phyloP scores from a whole-genome alignment of 2,329 filamentous ascomycete genomes.

The Penicillium oxalicum region DNA sequence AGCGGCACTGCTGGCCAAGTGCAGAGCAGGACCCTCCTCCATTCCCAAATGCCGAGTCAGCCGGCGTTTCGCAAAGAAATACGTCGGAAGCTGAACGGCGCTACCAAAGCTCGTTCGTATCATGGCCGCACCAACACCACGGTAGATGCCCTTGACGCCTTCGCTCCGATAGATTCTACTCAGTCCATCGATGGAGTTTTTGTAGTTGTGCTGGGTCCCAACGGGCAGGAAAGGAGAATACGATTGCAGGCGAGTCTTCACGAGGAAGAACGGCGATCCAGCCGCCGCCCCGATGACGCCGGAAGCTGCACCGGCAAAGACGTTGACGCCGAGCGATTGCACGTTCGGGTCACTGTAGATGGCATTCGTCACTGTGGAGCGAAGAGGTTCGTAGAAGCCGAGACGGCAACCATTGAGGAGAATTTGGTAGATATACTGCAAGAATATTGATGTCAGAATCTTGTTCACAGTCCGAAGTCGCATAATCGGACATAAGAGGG shows the following conservation, averaged over 20 bases:
- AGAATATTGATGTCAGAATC: background rate
- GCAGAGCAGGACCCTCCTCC: conserved; percentile 82
- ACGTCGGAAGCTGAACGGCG: conserved; percentile 92
- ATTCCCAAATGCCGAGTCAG: conserved; percentile 77
- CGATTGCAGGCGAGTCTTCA: conserved; percentile 93
- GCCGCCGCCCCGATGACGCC: conserved; percentile 88
- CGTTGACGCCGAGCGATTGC: conserved; percentile 85
- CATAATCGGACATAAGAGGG: no score
- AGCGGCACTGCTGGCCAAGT: conserved; percentile 78
- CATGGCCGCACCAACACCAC: conserved; percentile 89
- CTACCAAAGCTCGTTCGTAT: conserved; percentile 92
- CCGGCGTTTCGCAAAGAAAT: conserved; percentile 92
- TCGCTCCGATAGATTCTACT: conserved; percentile 70
- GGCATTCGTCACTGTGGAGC: conserved; percentile 61
- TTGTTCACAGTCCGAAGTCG: background rate
- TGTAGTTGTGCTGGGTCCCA: conserved; percentile 92
- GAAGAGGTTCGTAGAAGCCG: conserved; percentile 95
- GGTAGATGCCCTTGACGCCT: conserved; percentile 75
- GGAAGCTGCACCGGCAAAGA: conserved; percentile 83
- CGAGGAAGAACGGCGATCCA: conserved; percentile 93
- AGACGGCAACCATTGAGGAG: conserved; percentile 93
- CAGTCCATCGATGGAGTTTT: conserved; percentile 77
- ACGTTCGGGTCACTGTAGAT: conserved; percentile 66
- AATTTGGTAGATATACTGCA: conserved; percentile 85
- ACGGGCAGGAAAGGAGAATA: conserved; percentile 89